Percentiles rank a stretch among this genome's conserved stretches.
Evolutionary conservation across 2,329 filamentous ascomycete species (phyloP).

Genomic region (Didymella pinodella): DNA sequence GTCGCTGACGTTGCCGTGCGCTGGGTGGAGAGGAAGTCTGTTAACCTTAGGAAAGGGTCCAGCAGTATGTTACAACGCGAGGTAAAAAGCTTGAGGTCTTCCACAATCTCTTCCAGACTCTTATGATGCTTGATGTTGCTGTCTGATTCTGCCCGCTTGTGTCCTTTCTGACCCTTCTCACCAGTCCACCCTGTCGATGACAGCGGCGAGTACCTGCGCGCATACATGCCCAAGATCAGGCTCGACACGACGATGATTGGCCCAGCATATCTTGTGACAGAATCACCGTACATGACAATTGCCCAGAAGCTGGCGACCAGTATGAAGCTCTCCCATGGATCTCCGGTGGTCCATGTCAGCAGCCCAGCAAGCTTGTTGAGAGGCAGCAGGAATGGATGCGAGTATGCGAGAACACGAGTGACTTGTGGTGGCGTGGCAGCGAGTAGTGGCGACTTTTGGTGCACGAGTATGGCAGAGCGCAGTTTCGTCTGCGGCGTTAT

Average conservation of each 20-base stretch:
- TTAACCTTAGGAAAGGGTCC: conserved; percentile 86
- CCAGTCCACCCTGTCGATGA: conserved; percentile 83
- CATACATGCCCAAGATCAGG: conserved; percentile 92
- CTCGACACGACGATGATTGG: conserved; percentile 81
- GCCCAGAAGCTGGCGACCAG: conserved; percentile 87
- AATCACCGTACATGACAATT: conserved; percentile 83
- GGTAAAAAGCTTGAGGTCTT: conserved; percentile 89
- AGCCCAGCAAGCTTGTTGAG: conserved; percentile 86
- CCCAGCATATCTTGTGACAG: conserved; percentile 79
- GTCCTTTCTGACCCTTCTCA: conserved; percentile 64
- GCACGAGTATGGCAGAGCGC: conserved; percentile 89
- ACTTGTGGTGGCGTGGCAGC: conserved; percentile 94
- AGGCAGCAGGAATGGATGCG: conserved; percentile 90
- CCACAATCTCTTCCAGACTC: conserved; percentile 95
- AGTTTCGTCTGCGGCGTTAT: conserved; percentile 74
- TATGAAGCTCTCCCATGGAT: conserved; percentile 97
- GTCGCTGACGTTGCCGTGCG: conserved; percentile 89
- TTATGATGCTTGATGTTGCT: conserved; percentile 85
- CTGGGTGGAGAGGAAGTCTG: conserved; percentile 92
- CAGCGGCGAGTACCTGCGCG: conserved; percentile 84
- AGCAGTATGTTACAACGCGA: conserved; percentile 90
- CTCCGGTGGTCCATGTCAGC: conserved; percentile 90
- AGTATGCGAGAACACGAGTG: conserved; percentile 92
- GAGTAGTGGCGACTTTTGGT: conserved; percentile 93
- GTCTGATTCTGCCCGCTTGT: conserved; percentile 58